These are phyloP conservation scores for Basipetospora chlamydospora DNA, from an alignment of 2,329 filamentous ascomycete species.

Conservation along the genomic window DNA sequence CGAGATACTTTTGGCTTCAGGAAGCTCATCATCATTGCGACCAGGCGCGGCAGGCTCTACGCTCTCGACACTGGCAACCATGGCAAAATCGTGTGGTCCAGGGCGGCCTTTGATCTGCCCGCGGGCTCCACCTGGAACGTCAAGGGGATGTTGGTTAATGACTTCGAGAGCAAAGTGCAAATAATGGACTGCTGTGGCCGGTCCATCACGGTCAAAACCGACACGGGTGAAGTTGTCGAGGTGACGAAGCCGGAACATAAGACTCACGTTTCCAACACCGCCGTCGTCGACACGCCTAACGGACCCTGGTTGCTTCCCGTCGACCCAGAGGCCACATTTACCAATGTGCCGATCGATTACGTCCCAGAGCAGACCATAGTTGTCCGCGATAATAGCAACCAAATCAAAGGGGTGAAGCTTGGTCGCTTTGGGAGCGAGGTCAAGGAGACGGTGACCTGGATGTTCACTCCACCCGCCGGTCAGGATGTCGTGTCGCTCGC, in stretches of 20 bases:
- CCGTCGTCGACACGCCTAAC: constrained; percentile 34
- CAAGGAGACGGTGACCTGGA: constrained; percentile 48
- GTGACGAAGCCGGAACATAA: constrained; percentile 21
- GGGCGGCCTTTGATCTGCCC: constrained; percentile 44
- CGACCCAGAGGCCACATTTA: constrained; percentile 31
- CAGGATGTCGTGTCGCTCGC: constrained; percentile 57
- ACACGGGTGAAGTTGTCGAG: constrained; percentile 36
- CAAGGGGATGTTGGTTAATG: constrained; percentile 50
- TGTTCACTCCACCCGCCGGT: constrained; percentile 49
- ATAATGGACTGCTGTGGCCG: constrained; percentile 48
- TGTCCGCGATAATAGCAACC: constrained; percentile 30
- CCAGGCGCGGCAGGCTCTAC: constrained; percentile 63
- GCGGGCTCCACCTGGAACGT: constrained; percentile 47
- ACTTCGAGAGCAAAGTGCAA: constrained; percentile 38
- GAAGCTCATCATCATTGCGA: constrained; percentile 71
- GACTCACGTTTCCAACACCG: constrained; percentile 22
- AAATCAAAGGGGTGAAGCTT: constrained; percentile 42
- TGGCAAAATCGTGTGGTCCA: constrained; percentile 63
- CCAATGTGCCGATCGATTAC: constrained; percentile 27
- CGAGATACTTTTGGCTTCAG: constrained; percentile 77
- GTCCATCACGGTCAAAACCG: constrained; percentile 38
- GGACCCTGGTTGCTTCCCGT: constrained; percentile 41
- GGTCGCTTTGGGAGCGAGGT: constrained; percentile 24
- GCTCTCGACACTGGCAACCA: constrained; percentile 64
- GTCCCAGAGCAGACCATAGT: constrained; percentile 40